Conservation (phyloP, 2,329 filamentous ascomycete species). For the Plenodomus biglobosus region DNA sequence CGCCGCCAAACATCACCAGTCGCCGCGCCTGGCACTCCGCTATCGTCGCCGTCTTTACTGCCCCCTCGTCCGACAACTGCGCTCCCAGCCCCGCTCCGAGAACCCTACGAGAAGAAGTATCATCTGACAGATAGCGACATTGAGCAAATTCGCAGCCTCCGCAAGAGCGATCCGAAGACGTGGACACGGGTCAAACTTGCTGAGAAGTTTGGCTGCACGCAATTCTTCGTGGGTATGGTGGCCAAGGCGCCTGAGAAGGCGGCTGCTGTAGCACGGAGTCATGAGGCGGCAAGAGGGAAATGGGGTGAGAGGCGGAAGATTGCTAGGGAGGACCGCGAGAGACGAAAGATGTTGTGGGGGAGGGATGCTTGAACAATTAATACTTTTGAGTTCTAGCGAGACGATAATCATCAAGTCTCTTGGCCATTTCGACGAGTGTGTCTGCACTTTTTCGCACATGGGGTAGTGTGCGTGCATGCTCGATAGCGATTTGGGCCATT, state of each 20-base stretch:
- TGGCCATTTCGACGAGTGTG: not conserved
- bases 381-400: not conserved
- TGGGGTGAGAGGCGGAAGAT: slow-evolving; percentile 63
- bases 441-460: no score
- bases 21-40: slow-evolving; percentile 35
- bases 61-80: slow-evolving; percentile 30
- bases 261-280: slow-evolving; percentile 48
- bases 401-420: not conserved
- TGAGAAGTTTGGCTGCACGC: slow-evolving; percentile 63
- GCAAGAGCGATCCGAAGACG: slow-evolving; percentile 56
- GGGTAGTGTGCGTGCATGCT: not conserved
- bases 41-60: slow-evolving; percentile 19
- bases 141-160: slow-evolving; percentile 60
- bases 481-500: not conserved
- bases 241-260: slow-evolving; percentile 50
- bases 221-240: slow-evolving; percentile 64
- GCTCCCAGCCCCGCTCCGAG: slow-evolving; percentile 54
- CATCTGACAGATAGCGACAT: slow-evolving; percentile 61
- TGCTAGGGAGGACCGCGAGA: slow-evolving; percentile 62
- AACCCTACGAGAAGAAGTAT: slow-evolving; percentile 60
- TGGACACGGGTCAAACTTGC: slow-evolving; percentile 64
- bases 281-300: slow-evolving; percentile 58
- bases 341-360: slow-evolving; percentile 63
- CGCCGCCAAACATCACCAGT: slow-evolving; percentile 25
- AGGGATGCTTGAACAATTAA: slow-evolving; percentile 52